These are phyloP conservation scores for Farysia itapuensis DNA, from an alignment of 1,284 basidiomycete genomes.

Conservation along the genomic window DNA sequence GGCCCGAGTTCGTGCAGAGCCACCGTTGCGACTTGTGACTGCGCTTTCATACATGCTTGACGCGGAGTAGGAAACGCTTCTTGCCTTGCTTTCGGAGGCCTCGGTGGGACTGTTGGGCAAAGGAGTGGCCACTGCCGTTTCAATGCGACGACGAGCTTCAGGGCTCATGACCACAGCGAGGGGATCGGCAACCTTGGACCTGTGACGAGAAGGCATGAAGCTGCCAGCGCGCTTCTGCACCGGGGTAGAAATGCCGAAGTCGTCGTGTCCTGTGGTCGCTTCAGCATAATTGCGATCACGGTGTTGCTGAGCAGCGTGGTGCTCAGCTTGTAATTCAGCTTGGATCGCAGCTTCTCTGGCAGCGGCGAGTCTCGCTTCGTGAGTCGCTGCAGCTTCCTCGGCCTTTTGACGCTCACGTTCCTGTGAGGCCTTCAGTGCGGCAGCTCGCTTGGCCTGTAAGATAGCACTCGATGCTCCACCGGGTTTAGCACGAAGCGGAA, in stretches of 20 bases:
- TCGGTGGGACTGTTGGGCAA: slow-evolving; percentile 28
- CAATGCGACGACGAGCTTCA: slow-evolving; percentile 15
- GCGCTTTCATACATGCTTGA: no score
- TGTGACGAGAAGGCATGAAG: slow-evolving; percentile 23
- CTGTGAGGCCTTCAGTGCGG: slow-evolving; percentile 33
- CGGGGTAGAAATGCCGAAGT: no score
- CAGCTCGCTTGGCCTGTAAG: slow-evolving; percentile 55
- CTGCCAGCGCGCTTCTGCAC: slow-evolving; percentile 7
- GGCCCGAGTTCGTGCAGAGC: slow-evolving; percentile 15
- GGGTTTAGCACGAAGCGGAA: slow-evolving; percentile 11
- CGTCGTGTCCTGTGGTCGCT: no score
- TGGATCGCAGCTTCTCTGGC: slow-evolving; percentile 11
- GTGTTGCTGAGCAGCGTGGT: background rate
- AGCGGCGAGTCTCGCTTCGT: slow-evolving; percentile 24
- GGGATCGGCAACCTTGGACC: slow-evolving; percentile 1
- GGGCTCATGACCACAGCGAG: slow-evolving; percentile 21
- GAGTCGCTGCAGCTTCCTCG: slow-evolving; percentile 30
- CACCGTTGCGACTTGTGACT: no score
- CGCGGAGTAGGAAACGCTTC: no score
- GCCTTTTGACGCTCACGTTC: slow-evolving; percentile 36
- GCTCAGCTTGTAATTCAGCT: slow-evolving; percentile 9
- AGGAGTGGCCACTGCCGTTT: slow-evolving; percentile 21
- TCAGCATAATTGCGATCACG: no score
- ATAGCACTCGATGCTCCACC: slow-evolving; percentile 48
- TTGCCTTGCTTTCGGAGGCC: no score